These are phyloP conservation scores for Neonectria hederae DNA, from an alignment of 2,329 filamentous ascomycete genomes.

Conservation along the genomic window DNA sequence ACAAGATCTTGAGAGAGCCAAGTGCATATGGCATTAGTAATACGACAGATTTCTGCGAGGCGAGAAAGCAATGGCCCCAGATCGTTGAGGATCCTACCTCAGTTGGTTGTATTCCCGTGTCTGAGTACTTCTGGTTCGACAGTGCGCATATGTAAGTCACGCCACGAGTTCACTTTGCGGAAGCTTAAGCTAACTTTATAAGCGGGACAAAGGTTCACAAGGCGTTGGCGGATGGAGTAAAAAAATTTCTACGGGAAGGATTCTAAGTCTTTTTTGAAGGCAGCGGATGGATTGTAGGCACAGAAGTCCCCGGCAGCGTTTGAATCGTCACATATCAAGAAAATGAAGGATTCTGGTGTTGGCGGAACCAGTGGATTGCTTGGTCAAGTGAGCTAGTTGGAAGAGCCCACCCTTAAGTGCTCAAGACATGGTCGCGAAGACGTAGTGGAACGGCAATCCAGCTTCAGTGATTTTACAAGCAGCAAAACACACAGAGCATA, in stretches of 20 bases:
- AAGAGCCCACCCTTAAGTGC: not conserved
- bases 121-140: not conserved
- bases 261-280: not conserved
- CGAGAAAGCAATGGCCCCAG: not conserved
- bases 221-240: not conserved
- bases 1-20: not conserved
- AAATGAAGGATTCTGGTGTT: not conserved
- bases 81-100: not conserved
- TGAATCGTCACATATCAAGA: not conserved
- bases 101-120: not conserved
- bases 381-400: not conserved
- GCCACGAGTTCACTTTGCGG: not conserved
- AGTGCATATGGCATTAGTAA: not conserved
- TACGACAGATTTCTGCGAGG: not conserved
- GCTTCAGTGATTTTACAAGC: too few species aligned
- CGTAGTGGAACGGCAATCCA: too few species aligned
- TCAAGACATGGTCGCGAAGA: not conserved
- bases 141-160: not conserved
- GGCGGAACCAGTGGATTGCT: not conserved
- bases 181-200: not conserved
- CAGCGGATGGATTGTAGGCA: not conserved
- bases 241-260: not conserved
- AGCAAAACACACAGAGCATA: too few species aligned
- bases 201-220: not conserved
- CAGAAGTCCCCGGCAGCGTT: not conserved